Base-by-base conservation (phyloP, 306 rosid genomes). In the Spatholobus suberectus region DNA sequence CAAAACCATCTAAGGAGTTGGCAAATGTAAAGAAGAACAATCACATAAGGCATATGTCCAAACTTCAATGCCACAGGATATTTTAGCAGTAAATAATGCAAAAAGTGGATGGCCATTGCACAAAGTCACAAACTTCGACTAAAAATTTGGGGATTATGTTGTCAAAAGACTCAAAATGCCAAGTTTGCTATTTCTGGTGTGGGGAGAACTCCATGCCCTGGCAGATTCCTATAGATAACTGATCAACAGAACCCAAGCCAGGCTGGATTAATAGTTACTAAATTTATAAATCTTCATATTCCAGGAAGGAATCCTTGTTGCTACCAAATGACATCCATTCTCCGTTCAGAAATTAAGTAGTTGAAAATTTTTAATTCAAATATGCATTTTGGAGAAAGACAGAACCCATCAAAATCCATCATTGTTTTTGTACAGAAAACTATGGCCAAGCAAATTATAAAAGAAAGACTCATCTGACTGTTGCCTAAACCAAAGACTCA, bases 311-410 rank as follows among this genome's bases (percentile, higher is more conserved):
- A 51, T 20, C 61, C 3, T 24, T 12, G 57, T 70, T 43, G 38
- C 75, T 43, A 72, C 44, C 77, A 72, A 46, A 72, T 17, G 35
- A 21, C 38, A 74, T 74, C 8, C 68, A 55, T 59, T 34, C n/a
- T 51, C 27, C 11, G 23, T 35, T 37, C 15, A 55, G 68, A 74
- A 73, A 73, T 55, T 49, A n/a, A n/a, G 20, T 54, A 37, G 35
- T 75, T 21, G 54, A 57, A 43, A 37, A 37, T 4, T 37, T 12
- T 55, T 35, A 47, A 47, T 47, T 73, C 24, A 37, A 55, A 75
- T 15, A 75, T 15, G 9, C 38, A 37, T 55, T 12, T 71, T 75
- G 38, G 20, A 3, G 79, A 38, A 15, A 69, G 74, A 37, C 55
- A 21, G 10, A 37, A 11, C 37, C 67, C 67, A 24, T 62, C 69